phyloP scores from a whole-genome alignment of 1,284 basidiomycete genomes.

The Malassezia restricta region DNA sequence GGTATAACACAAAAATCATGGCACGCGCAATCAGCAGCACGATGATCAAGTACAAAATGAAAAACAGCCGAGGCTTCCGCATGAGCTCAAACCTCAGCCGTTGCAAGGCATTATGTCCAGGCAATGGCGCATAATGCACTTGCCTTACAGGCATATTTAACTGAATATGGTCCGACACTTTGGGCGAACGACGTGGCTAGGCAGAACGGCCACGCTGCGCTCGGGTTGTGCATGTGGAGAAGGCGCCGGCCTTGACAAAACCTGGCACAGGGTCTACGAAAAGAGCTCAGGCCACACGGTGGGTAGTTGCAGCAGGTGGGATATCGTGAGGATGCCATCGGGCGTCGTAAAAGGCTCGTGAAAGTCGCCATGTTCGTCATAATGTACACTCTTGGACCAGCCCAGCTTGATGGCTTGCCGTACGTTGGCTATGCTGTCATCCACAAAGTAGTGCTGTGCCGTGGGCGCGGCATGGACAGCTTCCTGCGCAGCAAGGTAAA shows the following conservation, averaged over 20 bases:
- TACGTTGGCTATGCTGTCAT: constrained; percentile 39
- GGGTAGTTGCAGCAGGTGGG: constrained; percentile 23
- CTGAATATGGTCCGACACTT: too few species aligned
- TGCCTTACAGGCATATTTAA: background rate
- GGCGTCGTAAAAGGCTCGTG: constrained; percentile 19
- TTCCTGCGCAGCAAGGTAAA: constrained; percentile 28
- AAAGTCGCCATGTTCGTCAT: constrained; percentile 21
- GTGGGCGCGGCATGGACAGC: constrained; percentile 18
- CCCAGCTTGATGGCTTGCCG: constrained; percentile 32
- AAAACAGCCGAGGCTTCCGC: background rate
- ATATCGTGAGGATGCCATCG: constrained; percentile 27
- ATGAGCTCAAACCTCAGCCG: background rate
- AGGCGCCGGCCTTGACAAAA: too few species aligned
- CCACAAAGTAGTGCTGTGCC: constrained; percentile 36
- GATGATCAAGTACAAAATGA: background rate
- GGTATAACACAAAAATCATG: background rate
- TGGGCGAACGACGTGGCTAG: too few species aligned
- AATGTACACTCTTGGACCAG: constrained; percentile 29
- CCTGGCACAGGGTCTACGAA: background rate
- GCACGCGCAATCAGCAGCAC: background rate
- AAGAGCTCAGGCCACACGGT: constrained; percentile 33
- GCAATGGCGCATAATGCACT: background rate
- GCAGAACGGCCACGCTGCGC: too few species aligned
- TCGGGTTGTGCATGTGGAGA: too few species aligned
- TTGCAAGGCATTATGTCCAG: background rate